These are phyloP conservation scores for Calamus simplicifolius DNA, from an alignment of 176 grass and related monocot species.

Conservation along the genomic window DNA sequence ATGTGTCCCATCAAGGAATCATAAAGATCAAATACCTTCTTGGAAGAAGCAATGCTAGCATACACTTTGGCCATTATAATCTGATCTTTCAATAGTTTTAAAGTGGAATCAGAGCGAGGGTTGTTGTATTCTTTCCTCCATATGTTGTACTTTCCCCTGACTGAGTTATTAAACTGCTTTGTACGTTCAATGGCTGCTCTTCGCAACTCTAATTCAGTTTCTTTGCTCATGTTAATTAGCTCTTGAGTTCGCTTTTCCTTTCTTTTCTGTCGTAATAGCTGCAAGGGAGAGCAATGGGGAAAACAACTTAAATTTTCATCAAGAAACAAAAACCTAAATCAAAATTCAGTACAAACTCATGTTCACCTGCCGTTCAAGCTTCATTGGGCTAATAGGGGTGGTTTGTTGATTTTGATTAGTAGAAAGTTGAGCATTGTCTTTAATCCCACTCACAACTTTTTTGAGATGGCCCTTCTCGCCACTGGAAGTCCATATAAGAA, in stretches of 20 bases:
- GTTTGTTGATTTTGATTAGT: conserved; percentile 4
- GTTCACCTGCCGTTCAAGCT: conserved; percentile 49
- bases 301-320: not conserved
- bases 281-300: conserved; percentile 1
- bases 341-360: not conserved
- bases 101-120: conserved; percentile 43
- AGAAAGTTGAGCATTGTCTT: conserved; percentile 23
- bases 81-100: conserved; percentile 73
- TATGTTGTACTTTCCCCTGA: conserved; percentile 60
- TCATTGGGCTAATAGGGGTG: conserved; percentile 32
- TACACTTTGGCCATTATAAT: conserved; percentile 87
- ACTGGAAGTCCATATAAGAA: not conserved
- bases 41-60: conserved; percentile 54
- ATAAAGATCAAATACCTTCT: conserved; percentile 52
- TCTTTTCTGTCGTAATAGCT: conserved; percentile 57
- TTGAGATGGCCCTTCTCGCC: conserved; percentile 1
- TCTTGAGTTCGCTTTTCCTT: conserved; percentile 43
- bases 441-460: conserved; percentile 6
- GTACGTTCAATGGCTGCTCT: conserved; percentile 40
- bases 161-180: conserved; percentile 47
- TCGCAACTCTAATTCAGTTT: conserved; percentile 39
- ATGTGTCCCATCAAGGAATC: conserved; percentile 47
- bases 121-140: conserved; percentile 52
- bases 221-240: conserved; percentile 53
- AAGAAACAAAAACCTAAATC: not conserved